Percentiles rank a stretch among this genome's conserved stretches.
Conservation (phyloP, 495 filamentous ascomycete species). For the Penicillium malachiteum region DNA sequence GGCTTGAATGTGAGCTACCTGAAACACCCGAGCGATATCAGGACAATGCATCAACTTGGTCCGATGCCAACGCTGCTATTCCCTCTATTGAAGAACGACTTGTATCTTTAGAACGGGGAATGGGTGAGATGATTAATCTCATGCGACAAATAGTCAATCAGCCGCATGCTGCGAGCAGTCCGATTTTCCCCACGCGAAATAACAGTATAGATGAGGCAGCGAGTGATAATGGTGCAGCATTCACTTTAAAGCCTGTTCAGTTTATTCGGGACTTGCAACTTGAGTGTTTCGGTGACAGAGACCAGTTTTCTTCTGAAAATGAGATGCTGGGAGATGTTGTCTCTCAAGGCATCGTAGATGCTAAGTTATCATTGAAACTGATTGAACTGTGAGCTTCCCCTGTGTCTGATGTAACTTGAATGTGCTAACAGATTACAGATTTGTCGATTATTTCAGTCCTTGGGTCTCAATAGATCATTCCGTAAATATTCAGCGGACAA, state of each 20-base stretch:
- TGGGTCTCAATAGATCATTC: constrained; percentile 37
- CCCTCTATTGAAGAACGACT: constrained; percentile 43
- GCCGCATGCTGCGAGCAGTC: constrained; percentile 20
- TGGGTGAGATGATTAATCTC: constrained; percentile 41
- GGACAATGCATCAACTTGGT: constrained; percentile 35
- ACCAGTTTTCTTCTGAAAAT: constrained; percentile 20
- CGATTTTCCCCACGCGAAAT: constrained; percentile 19
- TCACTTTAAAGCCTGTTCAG: constrained; percentile 35
- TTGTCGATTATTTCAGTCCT: constrained; percentile 38
- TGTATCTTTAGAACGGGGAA: constrained; percentile 35
- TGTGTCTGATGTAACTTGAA: too few relatives aligned
- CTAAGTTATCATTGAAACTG: constrained; percentile 36
- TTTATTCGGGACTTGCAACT: constrained; percentile 38
- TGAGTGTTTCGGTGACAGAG: constrained; percentile 36
- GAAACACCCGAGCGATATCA: constrained; percentile 39
- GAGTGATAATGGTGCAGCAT: constrained; percentile 17
- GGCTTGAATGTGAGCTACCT: constrained; percentile 42
- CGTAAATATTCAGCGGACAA: constrained; percentile 26
- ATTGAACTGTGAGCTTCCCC: constrained; percentile 41
- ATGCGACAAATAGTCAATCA: constrained; percentile 39
- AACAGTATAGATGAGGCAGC: constrained; percentile 27
- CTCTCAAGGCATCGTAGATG: constrained; percentile 35
- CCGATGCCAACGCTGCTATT: constrained; percentile 33
- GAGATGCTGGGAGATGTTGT: constrained; percentile 30
- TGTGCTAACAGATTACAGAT: constrained; percentile 25